Evolutionary conservation across 2,329 filamentous ascomycete genomes (phyloP).

Genomic region (Aureobasidium vineae): DNA sequence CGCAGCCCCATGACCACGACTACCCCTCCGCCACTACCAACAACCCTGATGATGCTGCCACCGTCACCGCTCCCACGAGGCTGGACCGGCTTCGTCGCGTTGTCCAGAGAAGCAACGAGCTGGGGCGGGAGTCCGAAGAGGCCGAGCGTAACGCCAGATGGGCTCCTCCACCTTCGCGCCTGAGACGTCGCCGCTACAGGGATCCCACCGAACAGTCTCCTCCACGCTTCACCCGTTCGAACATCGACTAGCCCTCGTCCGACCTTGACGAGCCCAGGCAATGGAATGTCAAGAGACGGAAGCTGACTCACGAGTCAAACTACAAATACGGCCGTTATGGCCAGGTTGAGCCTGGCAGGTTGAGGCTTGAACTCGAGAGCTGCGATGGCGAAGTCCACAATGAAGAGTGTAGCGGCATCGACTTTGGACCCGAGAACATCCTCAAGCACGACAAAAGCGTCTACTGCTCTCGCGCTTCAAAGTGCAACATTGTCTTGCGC

Average conservation of each 20-base stretch:
- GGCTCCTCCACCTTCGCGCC: constrained; percentile 24
- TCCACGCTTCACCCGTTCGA: constrained; percentile 16
- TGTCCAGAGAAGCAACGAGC: constrained; percentile 38
- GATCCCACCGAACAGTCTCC: constrained; percentile 20
- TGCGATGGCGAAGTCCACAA: constrained; percentile 74
- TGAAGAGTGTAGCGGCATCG: constrained; percentile 49
- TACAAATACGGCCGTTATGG: constrained; percentile 84
- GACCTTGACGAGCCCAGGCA: constrained; percentile 29
- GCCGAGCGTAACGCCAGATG: constrained; percentile 28
- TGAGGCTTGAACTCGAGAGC: constrained; percentile 84
- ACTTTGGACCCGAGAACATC: constrained; percentile 76
- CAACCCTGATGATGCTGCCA: constrained; percentile 28
- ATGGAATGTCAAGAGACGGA: constrained; percentile 39
- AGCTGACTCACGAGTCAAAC: constrained; percentile 39
- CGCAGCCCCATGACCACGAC: constrained; percentile 45
- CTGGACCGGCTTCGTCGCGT: constrained; percentile 38
- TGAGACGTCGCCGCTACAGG: constrained; percentile 24
- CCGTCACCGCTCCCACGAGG: constrained; percentile 34
- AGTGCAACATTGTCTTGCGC: constrained; percentile 80
- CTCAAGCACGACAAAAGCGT: constrained; percentile 78
- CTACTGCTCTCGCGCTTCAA: constrained; percentile 85
- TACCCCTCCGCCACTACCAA: constrained; percentile 44
- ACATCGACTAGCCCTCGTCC: constrained; percentile 23
- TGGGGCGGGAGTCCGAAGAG: constrained; percentile 32
- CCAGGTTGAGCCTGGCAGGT: constrained; percentile 76